Percentiles rank a stretch among this genome's conserved stretches.
Evolutionary conservation across 352 stramenopile genomes (phyloP).

Genomic region (Phytophthora citrophthora): DNA sequence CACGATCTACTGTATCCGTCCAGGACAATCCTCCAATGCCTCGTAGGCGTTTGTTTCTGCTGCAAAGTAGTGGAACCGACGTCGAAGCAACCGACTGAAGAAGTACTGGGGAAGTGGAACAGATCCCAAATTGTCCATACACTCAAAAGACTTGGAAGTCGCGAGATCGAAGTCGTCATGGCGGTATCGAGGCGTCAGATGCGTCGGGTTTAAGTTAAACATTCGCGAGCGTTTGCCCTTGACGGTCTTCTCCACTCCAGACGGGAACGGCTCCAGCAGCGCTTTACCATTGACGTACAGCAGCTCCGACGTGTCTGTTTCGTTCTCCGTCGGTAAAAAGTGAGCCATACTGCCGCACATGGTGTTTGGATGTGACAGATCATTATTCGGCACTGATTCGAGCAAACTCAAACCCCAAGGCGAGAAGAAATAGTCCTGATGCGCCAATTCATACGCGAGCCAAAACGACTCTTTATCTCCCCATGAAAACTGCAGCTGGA

Average conservation of each 20-base stretch:
- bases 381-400: conserved; percentile 43
- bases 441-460: conserved; percentile 58
- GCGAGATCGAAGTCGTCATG: conserved; percentile 32
- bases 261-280: conserved; percentile 46
- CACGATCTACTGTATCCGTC: conserved; percentile 24
- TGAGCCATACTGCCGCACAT: conserved; percentile 57
- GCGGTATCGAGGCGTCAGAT: conserved; percentile 39
- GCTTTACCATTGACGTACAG: conserved; percentile 39
- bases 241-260: conserved; percentile 37
- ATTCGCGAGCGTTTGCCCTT: conserved; percentile 42
- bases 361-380: conserved; percentile 39
- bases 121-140: conserved; percentile 50
- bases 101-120: conserved; percentile 43
- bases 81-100: conserved; percentile 42
- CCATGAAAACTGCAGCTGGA: conserved; percentile 58
- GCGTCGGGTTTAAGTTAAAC: conserved; percentile 51
- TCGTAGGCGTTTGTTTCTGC: conserved; percentile 50
- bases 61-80: conserved; percentile 54
- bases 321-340: conserved; percentile 40
- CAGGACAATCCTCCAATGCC: conserved; percentile 37
- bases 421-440: conserved; percentile 62
- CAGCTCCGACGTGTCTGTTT: conserved; percentile 27
- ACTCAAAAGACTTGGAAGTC: conserved; percentile 46
- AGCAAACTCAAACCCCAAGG: conserved; percentile 46
- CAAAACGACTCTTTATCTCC: conserved; percentile 61